These are phyloP conservation scores for Cicer arietinum DNA, from an alignment of 306 rosid species.

Conservation along the genomic window DNA sequence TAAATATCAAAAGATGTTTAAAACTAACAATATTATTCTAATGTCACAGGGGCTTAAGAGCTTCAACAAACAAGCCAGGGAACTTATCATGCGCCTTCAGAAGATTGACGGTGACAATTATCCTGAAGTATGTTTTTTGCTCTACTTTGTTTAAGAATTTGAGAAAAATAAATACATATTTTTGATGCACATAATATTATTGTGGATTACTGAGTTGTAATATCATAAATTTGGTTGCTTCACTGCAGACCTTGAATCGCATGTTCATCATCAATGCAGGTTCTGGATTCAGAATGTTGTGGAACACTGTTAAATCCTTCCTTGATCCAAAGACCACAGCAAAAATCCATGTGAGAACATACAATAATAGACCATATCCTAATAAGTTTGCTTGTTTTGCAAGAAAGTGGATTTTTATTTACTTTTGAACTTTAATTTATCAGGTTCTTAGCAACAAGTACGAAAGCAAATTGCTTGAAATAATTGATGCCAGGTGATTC, in stretches of 20 bases:
- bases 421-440: slow-evolving; percentile 42
- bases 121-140: slow-evolving; percentile 69
- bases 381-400: slow-evolving; percentile 25
- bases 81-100: slow-evolving; percentile 71
- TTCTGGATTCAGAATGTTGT: slow-evolving; percentile 92
- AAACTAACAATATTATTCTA: neutral
- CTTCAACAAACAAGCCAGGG: slow-evolving; percentile 86
- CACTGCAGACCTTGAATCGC: slow-evolving; percentile 85
- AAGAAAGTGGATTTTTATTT: slow-evolving; percentile 30
- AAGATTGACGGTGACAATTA: slow-evolving; percentile 84
- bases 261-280: slow-evolving; percentile 99
- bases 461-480: slow-evolving; percentile 91
- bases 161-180: neutral
- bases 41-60: slow-evolving; percentile 78
- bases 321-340: slow-evolving; percentile 92
- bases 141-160: slow-evolving; percentile 23
- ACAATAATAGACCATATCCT: neutral
- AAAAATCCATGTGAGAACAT: slow-evolving; percentile 74
- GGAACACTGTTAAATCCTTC: slow-evolving; percentile 92
- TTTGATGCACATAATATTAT: slow-evolving; percentile 4
- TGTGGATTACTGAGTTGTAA: slow-evolving; percentile 31
- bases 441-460: slow-evolving; percentile 94
- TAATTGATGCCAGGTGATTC: slow-evolving; percentile 82
- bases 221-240: slow-evolving; percentile 41
- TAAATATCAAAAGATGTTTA: neutral